Conservation (phyloP, 176 grass and related monocot genomes). For the Poa pratensis region DNA sequence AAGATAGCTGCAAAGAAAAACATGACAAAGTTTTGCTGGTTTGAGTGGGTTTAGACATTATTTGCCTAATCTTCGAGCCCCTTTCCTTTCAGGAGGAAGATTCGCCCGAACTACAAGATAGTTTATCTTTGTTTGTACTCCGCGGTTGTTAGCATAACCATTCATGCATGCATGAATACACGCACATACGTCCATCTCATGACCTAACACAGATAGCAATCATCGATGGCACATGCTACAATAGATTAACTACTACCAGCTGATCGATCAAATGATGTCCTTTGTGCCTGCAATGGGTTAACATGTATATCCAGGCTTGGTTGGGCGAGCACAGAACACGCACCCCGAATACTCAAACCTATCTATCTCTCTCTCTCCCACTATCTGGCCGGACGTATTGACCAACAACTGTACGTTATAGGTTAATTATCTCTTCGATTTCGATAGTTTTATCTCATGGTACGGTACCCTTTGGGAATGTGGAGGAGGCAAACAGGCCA, state of each 20-base stretch:
- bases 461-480: not conserved
- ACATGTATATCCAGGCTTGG: not conserved
- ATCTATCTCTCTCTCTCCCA: not conserved
- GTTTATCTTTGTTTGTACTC: not conserved
- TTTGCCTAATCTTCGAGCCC: not conserved
- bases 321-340: not conserved
- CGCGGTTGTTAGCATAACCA: not conserved
- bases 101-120: not conserved
- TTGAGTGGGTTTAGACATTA: not conserved
- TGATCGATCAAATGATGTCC: not conserved
- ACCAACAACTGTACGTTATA: not conserved
- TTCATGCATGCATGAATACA: conserved; percentile 5
- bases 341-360: not conserved
- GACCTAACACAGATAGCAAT: not conserved
- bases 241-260: not conserved
- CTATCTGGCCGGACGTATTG: not conserved
- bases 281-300: not conserved
- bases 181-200: not conserved
- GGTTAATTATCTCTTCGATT: not conserved
- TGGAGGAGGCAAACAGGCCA: not conserved
- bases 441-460: not conserved
- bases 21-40: not conserved
- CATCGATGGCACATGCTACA: not conserved
- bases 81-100: not conserved
- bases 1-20: not conserved